phyloP scores from a whole-genome alignment of 306 rosid genomes.

The Corylus heterophylla region DNA sequence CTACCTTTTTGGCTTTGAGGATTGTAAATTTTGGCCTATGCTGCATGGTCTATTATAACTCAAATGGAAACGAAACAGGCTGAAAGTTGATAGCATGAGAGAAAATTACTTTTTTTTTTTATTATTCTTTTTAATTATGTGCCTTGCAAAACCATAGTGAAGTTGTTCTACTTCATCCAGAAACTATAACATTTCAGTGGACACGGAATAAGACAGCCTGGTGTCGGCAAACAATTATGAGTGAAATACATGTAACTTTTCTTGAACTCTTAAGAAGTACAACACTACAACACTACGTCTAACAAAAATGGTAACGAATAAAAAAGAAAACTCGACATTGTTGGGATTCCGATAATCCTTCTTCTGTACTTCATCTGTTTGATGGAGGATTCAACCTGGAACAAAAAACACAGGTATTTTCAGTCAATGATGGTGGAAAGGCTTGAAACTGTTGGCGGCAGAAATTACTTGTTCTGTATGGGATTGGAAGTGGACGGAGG shows the following conservation, averaged over 20 bases:
- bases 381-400: constrained; percentile 56
- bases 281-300: constrained; percentile 22
- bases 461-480: constrained; percentile 64
- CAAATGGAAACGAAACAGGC: neutral
- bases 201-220: constrained; percentile 20
- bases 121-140: neutral
- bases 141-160: constrained; percentile 2
- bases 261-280: constrained; percentile 10
- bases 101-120: neutral
- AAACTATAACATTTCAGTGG: neutral
- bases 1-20: constrained; percentile 1
- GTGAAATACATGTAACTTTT: constrained; percentile 28
- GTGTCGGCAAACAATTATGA: constrained; percentile 22
- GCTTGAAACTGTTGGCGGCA: constrained; percentile 27
- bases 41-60: constrained; percentile 15
- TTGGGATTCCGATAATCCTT: constrained; percentile 19
- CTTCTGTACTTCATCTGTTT: constrained; percentile 32
- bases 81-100: neutral
- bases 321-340: constrained; percentile 11
- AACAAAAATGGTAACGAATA: neutral
- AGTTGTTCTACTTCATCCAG: neutral
- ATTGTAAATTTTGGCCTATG: constrained; percentile 26
- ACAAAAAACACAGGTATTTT: constrained; percentile 30
- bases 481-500: constrained; percentile 70
- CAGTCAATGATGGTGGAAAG: constrained; percentile 27